Base-by-base conservation (phyloP, 768 basidiomycete species). In the Mrakia frigida region DNA sequence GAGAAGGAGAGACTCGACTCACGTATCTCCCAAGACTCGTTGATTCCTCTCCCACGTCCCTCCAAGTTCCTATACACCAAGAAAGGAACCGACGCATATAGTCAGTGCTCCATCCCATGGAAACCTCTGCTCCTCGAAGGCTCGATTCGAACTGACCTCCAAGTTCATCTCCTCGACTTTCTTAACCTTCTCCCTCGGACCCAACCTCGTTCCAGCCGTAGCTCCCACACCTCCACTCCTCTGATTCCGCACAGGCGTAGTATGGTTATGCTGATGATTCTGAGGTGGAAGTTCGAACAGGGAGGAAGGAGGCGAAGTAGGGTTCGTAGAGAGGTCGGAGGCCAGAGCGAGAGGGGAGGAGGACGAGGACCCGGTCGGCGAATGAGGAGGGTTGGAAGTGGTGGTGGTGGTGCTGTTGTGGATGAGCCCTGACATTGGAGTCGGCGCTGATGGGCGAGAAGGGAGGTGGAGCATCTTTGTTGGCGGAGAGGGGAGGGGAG, bases 121-220 rank as follows among this genome's bases (percentile, higher is more conserved):
- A n/a, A n/a, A 41, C 21, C 43, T 46, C 43, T 41, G 3, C n/a
- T n/a, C n/a, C n/a, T n/a, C n/a, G n/a, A n/a, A n/a, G n/a, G n/a
- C n/a, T n/a, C n/a, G n/a, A n/a, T n/a, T n/a, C n/a, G n/a, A n/a
- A n/a, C 70, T n/a, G 0, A 71, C 70, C 43, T 71, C 46, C n/a
- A 50, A 50, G 6, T 43, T 53, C 70, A 71, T 71, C 46, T 56
- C 46, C 43, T 71, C 70, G 35, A 71, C 50, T n/a, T 71, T 71
- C 53, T 71, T 71, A 11, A n/a, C 46, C 70, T 33, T 71, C 43
- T 50, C 46, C 46, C 70, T 71, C 2, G 6, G 46, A n/a, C 21
- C 35, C 7, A 23, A 2, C 28, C 53, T 71, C 43, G 70, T 53
- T 21, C 70, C 31, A 31, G 31, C 70, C 21, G 33, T 35, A 25